phyloP scores from a whole-genome alignment of 306 rosid species.

The Cyamopsis tetragonoloba region DNA sequence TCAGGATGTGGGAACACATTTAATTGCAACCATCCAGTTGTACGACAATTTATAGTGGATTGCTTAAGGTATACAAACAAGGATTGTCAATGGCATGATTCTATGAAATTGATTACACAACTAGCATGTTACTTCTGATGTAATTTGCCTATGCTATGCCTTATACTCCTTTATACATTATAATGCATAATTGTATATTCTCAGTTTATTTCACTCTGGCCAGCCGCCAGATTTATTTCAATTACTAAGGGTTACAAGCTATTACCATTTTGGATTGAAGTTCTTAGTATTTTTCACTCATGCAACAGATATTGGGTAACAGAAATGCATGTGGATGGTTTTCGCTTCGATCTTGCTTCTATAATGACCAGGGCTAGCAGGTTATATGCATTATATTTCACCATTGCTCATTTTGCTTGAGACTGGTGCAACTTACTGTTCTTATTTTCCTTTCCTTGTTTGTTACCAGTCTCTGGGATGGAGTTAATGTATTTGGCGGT shows the following conservation, averaged over 20 bases:
- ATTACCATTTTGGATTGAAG: slow-evolving; percentile 20
- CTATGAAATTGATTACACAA: slow-evolving; percentile 18
- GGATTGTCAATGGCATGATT: not conserved
- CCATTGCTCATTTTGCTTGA: slow-evolving; percentile 12
- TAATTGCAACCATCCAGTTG: slow-evolving; percentile 95
- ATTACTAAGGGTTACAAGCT: slow-evolving; percentile 4
- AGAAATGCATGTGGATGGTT: slow-evolving; percentile 97
- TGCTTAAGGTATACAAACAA: slow-evolving; percentile 69
- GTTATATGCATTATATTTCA: slow-evolving; percentile 39
- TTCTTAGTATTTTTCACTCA: slow-evolving; percentile 21
- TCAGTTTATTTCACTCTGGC: slow-evolving; percentile 1
- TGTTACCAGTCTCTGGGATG: slow-evolving; percentile 75
- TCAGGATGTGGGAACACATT: slow-evolving; percentile 99
- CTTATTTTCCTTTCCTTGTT: slow-evolving; percentile 34
- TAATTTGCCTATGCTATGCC: not conserved
- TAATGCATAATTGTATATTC: slow-evolving; percentile 14
- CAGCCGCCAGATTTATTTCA: slow-evolving; percentile 26
- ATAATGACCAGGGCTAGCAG: slow-evolving; percentile 95
- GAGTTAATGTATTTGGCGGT: slow-evolving; percentile 70
- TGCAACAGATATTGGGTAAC: slow-evolving; percentile 87
- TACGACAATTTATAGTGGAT: slow-evolving; percentile 78
- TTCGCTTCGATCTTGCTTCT: slow-evolving; percentile 99
- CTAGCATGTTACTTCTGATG: too few relatives aligned
- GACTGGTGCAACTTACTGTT: slow-evolving; percentile 10
- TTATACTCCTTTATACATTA: not conserved